Percentiles rank a stretch among this genome's conserved stretches.
phyloP scores from a whole-genome alignment of 179 eudicot genomes.

The Pouteria campechiana region DNA sequence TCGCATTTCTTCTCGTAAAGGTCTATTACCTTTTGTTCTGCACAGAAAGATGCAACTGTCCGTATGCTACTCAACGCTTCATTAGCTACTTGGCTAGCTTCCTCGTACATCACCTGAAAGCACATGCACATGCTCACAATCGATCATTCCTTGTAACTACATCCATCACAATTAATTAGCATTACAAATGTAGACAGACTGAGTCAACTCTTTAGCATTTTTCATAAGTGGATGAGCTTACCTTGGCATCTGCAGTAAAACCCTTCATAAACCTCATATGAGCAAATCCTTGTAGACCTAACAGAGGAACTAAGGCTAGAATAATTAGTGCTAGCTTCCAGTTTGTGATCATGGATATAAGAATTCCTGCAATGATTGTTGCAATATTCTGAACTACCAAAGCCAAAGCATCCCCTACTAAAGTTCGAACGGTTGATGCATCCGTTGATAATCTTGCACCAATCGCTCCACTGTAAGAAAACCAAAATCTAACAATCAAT shows the following conservation, averaged over 20 bases:
- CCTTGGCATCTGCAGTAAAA: slow-evolving; percentile 81
- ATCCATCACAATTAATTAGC: too few species aligned
- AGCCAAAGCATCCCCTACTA: slow-evolving; percentile 76
- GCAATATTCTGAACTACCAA: slow-evolving; percentile 54
- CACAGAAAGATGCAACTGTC: slow-evolving; percentile 76
- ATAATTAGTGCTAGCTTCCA: slow-evolving; percentile 66
- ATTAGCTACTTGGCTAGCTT: slow-evolving; percentile 81
- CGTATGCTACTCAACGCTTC: slow-evolving; percentile 85
- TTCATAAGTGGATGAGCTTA: slow-evolving; percentile 3
- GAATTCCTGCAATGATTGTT: slow-evolving; percentile 51
- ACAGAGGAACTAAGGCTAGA: slow-evolving; percentile 43
- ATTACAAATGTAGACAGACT: too few species aligned
- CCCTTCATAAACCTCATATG: slow-evolving; percentile 53
- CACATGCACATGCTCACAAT: too few species aligned
- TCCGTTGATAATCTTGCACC: slow-evolving; percentile 82
- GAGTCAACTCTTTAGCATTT: too few species aligned
- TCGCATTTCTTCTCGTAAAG: slow-evolving; percentile 58
- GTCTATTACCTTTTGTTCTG: slow-evolving; percentile 68
- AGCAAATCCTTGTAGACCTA: slow-evolving; percentile 56
- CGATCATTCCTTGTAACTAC: too few species aligned
- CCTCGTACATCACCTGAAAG: slow-evolving; percentile 66
- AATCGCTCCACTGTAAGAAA: slow-evolving; percentile 58
- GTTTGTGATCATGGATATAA: slow-evolving; percentile 64
- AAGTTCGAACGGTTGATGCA: slow-evolving; percentile 57
- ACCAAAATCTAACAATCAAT: too few species aligned